Evolutionary conservation across 176 grass and related monocot genomes (phyloP), one percentile per base, ranked within the genome.

Genomic region (Oryza nivara): DNA sequence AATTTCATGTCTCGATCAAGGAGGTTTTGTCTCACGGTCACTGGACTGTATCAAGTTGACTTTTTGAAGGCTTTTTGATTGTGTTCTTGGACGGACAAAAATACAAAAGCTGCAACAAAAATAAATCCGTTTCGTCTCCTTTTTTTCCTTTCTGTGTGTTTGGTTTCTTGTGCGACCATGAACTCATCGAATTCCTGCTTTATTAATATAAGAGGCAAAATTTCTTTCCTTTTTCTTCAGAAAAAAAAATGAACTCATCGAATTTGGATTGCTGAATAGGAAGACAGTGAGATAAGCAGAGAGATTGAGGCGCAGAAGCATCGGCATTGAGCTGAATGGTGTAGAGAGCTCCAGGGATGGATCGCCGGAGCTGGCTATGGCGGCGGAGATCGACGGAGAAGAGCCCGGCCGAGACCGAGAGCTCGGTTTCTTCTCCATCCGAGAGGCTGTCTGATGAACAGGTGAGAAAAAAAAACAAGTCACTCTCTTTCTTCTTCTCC

Each of bases 331-430:
- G 80, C 45, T 52, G 60, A 40, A 76, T 65, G 47, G 76, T 49
- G 56, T 80, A 78, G 58, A 34, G 56, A 79, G 7, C 68, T 74
- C 41, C 9, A 25, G 26, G 28, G 73, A 96, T 96, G 94, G 94
- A 96, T 60, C 91, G 94, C 76, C 91, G 89, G 76, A 96, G 89
- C 54, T 96, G 94, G 94, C 87, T 90, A 74, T 96, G 94, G 94
- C 87, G 91, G 75, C 84, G 92, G 68, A 93, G 82, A 80, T 86
- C 91, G 23, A 82, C 94, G 32, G 91, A 96, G 38, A 96, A 91
- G 85, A 82, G 68, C 65, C 66, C 46, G 56, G 89, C 84, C 44
- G 91, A 96, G 77, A 91, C 89, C 2, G 94, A 93, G 70, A 93
- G 91, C 89, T 91, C 91, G 9, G 65, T 67, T 11, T 96, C 94